Evolutionary conservation across 2,329 filamentous ascomycete genomes (phyloP).

Genomic region (Verticillium nubilum): DNA sequence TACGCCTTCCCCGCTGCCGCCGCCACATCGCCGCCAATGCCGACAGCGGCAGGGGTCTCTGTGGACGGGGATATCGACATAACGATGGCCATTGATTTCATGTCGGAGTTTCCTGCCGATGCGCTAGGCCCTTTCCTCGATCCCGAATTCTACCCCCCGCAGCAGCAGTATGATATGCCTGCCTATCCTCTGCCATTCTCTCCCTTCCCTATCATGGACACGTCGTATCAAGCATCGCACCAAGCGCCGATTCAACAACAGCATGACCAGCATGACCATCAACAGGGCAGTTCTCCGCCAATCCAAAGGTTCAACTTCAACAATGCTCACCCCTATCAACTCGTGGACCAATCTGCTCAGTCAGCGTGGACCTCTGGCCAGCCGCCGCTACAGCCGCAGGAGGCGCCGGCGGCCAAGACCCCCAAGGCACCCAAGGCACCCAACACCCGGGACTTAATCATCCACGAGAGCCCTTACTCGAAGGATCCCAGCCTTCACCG

Average conservation of each 20-base stretch:
- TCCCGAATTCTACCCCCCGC: neutral
- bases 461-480: slow-evolving; percentile 24
- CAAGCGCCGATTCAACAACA: too few species aligned
- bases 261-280: too few species aligned
- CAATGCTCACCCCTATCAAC: too few species aligned
- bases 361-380: neutral
- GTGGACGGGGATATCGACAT: neutral
- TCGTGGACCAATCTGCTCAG: too few species aligned
- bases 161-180: too few species aligned
- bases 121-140: neutral
- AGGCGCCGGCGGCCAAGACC: neutral
- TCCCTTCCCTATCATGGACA: too few species aligned
- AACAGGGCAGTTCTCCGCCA: too few species aligned
- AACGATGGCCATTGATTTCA: neutral
- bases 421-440: neutral
- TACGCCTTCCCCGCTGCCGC: neutral
- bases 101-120: neutral
- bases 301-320: too few species aligned
- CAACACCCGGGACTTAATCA: slow-evolving; percentile 16
- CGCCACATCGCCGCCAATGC: neutral
- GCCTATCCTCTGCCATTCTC: too few species aligned
- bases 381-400: neutral
- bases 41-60: neutral
- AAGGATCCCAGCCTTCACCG: neutral
- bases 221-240: too few species aligned